These are phyloP conservation scores for Phytophthora hybrid DNA, from an alignment of 352 stramenopile species.

Conservation along the genomic window DNA sequence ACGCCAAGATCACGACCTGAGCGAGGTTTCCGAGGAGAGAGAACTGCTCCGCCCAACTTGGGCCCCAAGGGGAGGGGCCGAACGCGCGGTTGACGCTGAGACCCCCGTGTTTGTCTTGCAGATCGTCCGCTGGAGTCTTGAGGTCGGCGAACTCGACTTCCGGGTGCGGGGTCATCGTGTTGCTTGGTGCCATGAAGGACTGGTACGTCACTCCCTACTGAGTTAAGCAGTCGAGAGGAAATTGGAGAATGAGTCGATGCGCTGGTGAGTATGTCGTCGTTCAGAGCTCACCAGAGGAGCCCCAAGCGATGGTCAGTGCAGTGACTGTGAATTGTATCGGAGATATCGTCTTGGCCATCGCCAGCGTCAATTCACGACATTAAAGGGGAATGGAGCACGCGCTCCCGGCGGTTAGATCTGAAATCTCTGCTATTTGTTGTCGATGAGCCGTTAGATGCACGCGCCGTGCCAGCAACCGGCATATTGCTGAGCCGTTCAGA, in stretches of 20 bases:
- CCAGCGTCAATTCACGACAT: neutral
- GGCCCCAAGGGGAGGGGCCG: slow-evolving; percentile 20
- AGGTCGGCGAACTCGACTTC: slow-evolving; percentile 28
- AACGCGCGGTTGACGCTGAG: neutral
- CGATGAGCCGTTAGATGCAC: slow-evolving; percentile 8
- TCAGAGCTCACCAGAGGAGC: neutral
- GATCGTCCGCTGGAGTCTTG: slow-evolving; percentile 29
- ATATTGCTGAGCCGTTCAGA: slow-evolving; percentile 21
- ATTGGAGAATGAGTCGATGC: slow-evolving; percentile 23
- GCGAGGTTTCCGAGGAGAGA: slow-evolving; percentile 29
- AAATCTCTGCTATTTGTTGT: slow-evolving; percentile 9
- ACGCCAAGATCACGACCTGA: slow-evolving; percentile 37
- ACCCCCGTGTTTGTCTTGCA: slow-evolving; percentile 19
- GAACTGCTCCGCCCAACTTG: slow-evolving; percentile 16
- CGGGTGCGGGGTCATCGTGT: slow-evolving; percentile 22
- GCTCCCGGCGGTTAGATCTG: slow-evolving; percentile 23
- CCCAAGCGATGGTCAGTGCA: slow-evolving; percentile 12
- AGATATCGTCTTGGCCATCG: neutral
- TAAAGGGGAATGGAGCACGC: slow-evolving; percentile 16
- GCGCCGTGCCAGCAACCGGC: slow-evolving; percentile 6
- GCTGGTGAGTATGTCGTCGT: neutral
- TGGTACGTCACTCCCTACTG: neutral
- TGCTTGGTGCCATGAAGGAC: slow-evolving; percentile 17
- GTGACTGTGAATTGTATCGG: slow-evolving; percentile 2
- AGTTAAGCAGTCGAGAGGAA: slow-evolving; percentile 21